Evolutionary conservation across 2,329 filamentous ascomycete genomes (phyloP).

Genomic region (Nigrospora sphaerica): DNA sequence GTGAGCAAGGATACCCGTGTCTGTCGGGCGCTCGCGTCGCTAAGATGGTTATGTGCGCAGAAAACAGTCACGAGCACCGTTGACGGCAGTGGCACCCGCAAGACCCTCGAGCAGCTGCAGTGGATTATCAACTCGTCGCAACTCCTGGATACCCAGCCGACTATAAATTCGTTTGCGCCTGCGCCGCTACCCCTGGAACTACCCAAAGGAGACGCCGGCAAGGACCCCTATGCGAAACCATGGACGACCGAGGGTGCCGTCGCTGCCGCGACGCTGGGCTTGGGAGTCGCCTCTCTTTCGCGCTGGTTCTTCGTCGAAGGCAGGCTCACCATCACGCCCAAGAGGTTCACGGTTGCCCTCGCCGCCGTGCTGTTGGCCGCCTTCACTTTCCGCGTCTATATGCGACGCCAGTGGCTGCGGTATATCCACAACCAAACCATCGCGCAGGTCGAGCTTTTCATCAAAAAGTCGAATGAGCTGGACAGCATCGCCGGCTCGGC

Average conservation of each 20-base stretch:
- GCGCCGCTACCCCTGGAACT: slow-evolving; percentile 3
- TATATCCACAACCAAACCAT: slow-evolving; percentile 22
- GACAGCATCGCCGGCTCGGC: slow-evolving; percentile 24
- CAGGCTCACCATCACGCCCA: slow-evolving; percentile 17
- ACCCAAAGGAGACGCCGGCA: neutral
- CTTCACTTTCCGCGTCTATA: slow-evolving; percentile 16
- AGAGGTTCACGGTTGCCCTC: slow-evolving; percentile 14
- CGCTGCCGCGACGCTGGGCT: slow-evolving; percentile 20
- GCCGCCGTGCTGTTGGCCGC: slow-evolving; percentile 10
- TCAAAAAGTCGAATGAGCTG: slow-evolving; percentile 20
- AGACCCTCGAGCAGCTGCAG: slow-evolving; percentile 24
- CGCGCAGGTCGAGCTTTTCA: slow-evolving; percentile 18
- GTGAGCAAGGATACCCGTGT: neutral
- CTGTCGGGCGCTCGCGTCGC: neutral
- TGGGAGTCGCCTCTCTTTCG: slow-evolving; percentile 17
- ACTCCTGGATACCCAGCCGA: slow-evolving; percentile 19
- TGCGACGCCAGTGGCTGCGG: slow-evolving; percentile 20
- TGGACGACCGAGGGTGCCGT: slow-evolving; percentile 19
- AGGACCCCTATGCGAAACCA: slow-evolving; percentile 1
- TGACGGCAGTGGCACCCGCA: slow-evolving; percentile 20
- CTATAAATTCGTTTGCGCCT: slow-evolving; percentile 15
- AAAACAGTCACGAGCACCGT: slow-evolving; percentile 24
- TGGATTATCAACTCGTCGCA: slow-evolving; percentile 24
- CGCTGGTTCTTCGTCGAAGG: slow-evolving; percentile 20
- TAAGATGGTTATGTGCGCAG: slow-evolving; percentile 5